Base-by-base conservation (phyloP, 1,139 yeast genomes). In the Maudiozyma humilis region DNA sequence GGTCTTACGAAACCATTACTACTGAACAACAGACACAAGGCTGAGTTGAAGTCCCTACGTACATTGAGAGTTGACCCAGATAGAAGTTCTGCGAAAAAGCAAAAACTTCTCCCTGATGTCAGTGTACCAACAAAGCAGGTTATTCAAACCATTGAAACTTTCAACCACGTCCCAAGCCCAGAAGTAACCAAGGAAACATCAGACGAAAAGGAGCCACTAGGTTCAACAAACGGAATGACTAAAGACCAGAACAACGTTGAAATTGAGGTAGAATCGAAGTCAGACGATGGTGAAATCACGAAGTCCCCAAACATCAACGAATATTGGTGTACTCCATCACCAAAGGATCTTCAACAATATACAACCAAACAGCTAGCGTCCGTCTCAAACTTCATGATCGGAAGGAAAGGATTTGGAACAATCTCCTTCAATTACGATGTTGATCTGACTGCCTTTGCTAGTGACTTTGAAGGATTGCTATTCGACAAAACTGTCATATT, bases 321-420 rank as follows among this genome's bases (percentile, higher is more conserved):
- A 2, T 88, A 88, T 61, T 88, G 95, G 93, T 78, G 87, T 47
- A 72, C 80, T 1, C 96, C 96, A 1, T 64, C 84, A 0, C 67
- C 85, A 13, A 69, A 69, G 2, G 78, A 75, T 29, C 68, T 88
- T 5, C 59, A 72, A 1, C 53, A 65, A 8, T 59, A 78, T 52
- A 59, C 83, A 0, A 54, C 64, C 3, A 69, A 73, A 35, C 76
- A 82, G 47, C 70, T 88, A 16, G 52, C 76, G 0, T 67, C 68
- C 20, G 79, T 88, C 14, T 75, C 79, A 12, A 76, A 81, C 51
- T 82, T 88, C 54, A 75, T 82, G 8, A 73, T 84, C 50, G 96
- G 96, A 1, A 76, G 95, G 49, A 72, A 70, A 45, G 82, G 82
- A 0, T 76, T 64, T 57, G 96, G 96, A 27, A 87, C 82, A 56